These are phyloP conservation scores for Babesia sp. DNA, from an alignment of 169 alveolate genomes.

Conservation along the genomic window DNA sequence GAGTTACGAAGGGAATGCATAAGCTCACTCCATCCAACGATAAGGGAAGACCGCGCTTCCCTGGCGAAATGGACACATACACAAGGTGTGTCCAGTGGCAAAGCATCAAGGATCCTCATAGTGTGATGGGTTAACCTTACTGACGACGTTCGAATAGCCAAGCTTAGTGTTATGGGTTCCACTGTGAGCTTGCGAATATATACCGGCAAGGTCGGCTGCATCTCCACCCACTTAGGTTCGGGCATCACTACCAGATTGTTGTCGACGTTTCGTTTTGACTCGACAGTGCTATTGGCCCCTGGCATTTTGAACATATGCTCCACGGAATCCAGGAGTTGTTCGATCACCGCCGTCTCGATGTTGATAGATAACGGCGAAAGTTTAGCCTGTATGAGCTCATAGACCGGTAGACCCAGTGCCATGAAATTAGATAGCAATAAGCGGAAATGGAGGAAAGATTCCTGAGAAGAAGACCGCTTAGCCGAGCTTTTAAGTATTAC, in stretches of 20 bases:
- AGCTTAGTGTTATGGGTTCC: conserved; percentile 79
- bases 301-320: conserved; percentile 76
- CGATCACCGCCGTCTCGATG: conserved; percentile 85
- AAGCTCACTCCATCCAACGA: conserved; percentile 83
- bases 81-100: conserved; percentile 91
- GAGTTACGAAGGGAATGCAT: conserved; percentile 78
- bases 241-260: conserved; percentile 72
- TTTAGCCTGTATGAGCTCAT: conserved; percentile 75
- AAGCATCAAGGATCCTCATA: conserved; percentile 83
- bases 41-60: conserved; percentile 75
- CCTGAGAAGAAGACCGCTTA: conserved; percentile 70
- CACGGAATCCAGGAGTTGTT: conserved; percentile 80
- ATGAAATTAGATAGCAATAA: conserved; percentile 29
- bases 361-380: conserved; percentile 83
- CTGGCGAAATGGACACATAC: conserved; percentile 83
- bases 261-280: not conserved
- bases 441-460: conserved; percentile 63
- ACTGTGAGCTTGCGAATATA: conserved; percentile 71
- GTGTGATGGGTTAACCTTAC: conserved; percentile 81
- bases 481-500: conserved; percentile 83
- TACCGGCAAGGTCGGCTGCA: conserved; percentile 75
- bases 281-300: conserved; percentile 17
- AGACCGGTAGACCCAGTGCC: conserved; percentile 69
- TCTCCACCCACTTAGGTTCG: conserved; percentile 80
- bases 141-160: conserved; percentile 87